A percentile compares a stretch with the other conserved stretches of the same genome.
phyloP scores from a whole-genome alignment of 805 yeast species.

The Teunomyces funiuensis region DNA sequence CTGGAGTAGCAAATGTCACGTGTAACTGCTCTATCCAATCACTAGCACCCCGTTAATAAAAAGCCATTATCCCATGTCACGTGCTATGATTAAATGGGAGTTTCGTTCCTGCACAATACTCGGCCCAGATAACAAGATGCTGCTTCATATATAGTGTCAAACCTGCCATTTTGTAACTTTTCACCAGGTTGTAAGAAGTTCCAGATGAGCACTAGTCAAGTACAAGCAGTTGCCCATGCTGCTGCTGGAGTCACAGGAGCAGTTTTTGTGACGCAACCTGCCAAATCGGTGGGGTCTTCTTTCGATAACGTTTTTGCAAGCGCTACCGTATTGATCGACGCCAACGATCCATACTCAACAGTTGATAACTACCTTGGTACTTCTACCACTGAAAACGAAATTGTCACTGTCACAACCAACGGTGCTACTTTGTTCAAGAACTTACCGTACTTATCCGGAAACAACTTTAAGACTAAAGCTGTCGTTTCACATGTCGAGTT shows the following conservation, averaged over 20 bases:
- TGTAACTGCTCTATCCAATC: constrained; percentile 5
- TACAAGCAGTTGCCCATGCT: constrained; percentile 30
- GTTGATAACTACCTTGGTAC: constrained; percentile 34
- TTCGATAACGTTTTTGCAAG: constrained; percentile 24
- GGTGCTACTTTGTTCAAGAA: constrained; percentile 55
- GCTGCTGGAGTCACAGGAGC: constrained; percentile 26
- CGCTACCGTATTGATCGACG: constrained; percentile 32
- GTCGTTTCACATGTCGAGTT: constrained; percentile 64
- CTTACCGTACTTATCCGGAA: constrained; percentile 56
- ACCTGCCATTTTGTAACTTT: background rate
- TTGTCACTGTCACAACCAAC: constrained; percentile 51
- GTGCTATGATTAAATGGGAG: constrained; percentile 12
- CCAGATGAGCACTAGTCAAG: constrained; percentile 14
- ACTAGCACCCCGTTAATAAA: constrained; percentile 6
- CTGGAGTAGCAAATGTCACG: too few relatives aligned
- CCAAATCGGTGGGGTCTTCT: constrained; percentile 40
- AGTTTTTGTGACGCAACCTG: constrained; percentile 47
- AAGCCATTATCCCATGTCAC: constrained; percentile 13
- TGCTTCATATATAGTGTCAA: background rate
- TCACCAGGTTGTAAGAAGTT: background rate
- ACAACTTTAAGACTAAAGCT: constrained; percentile 35
- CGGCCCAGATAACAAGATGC: constrained; percentile 7
- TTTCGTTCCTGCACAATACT: background rate
- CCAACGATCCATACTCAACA: constrained; percentile 55
- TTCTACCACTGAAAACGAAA: constrained; percentile 14